These are phyloP conservation scores for Penicillium sp. DNA, from an alignment of 2,329 filamentous ascomycete species.

Conservation along the genomic window DNA sequence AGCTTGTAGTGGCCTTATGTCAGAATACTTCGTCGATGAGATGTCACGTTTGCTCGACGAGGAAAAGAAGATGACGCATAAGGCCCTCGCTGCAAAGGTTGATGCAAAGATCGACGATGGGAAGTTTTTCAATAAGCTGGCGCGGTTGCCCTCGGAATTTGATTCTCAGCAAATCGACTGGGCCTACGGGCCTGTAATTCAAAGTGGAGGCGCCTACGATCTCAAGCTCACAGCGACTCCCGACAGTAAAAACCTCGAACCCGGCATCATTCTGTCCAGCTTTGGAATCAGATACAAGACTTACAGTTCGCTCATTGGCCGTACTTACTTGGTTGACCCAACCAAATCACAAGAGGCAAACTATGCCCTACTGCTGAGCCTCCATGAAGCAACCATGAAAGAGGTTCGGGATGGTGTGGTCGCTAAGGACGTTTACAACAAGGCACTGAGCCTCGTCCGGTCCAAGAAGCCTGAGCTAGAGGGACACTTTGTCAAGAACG, in stretches of 20 bases:
- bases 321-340: constrained; percentile 94
- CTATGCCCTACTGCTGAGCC: constrained; percentile 80
- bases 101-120: constrained; percentile 87
- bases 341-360: constrained; percentile 94
- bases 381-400: constrained; percentile 88
- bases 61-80: constrained; percentile 96
- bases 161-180: constrained; percentile 89
- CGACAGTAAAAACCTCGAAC: constrained; percentile 79
- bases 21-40: constrained; percentile 94
- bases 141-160: constrained; percentile 79
- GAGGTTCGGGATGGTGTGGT: constrained; percentile 82
- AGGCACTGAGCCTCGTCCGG: constrained; percentile 75
- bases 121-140: constrained; percentile 87
- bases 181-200: constrained; percentile 84
- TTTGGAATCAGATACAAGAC: constrained; percentile 94
- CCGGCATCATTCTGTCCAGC: constrained; percentile 88
- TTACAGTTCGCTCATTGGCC: constrained; percentile 86
- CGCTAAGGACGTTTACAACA: constrained; percentile 88
- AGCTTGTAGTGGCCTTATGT: constrained; percentile 91
- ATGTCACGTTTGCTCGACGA: constrained; percentile 95
- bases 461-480: constrained; percentile 93
- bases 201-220: constrained; percentile 95
- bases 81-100: constrained; percentile 78
- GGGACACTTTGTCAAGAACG: constrained; percentile 89
- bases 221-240: constrained; percentile 75